Base-by-base conservation (phyloP, 1,284 basidiomycete species). In the Austroboletus novae-zelandiae region DNA sequence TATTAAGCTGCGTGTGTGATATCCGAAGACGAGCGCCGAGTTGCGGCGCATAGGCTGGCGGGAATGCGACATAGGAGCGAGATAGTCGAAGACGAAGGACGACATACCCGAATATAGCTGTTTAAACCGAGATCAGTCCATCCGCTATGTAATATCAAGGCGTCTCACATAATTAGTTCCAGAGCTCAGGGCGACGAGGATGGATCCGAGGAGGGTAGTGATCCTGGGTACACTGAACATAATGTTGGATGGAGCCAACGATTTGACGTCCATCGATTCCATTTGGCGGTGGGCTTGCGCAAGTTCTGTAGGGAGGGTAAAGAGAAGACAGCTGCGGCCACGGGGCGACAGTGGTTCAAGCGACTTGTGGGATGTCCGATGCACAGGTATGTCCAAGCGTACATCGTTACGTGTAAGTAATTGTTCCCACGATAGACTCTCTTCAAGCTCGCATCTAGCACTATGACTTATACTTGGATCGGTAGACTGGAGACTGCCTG, bases 1-100 rank as follows among this genome's bases (percentile, higher is more conserved):
- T 67, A 59, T 92, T 93, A 40, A 89, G 72, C 53, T 86, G 79
- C 0, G 89, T 92, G 45, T 91, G 87, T 1, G 81, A 78, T 17
- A 92, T 77, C 40, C 76, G 72, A n/a, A 93, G 75, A 35, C 81
- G 78, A 14, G 80, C 69, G 2, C 84, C 86, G 4, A 94, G 74
- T 64, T 92, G 90, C 0, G 91, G 90, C 1, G 85, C 83, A 64
- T 92, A 94, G 2, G 87, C 91, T 86, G 62, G 49, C 32, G 39
- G 45, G 40, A 18, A 43, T 25, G 30, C 48, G 29, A 10, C 5
- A 43, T 51, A 20, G 9, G 13, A 45, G 20, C 4, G 30, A n/a
- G 10, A 50, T 18, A 8, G 5, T n/a, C 2, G 9, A 2, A 7
- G 11, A 39, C n/a, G 30, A 50, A 31, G 31, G 31, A 45, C 23